Percentiles rank a stretch among this genome's conserved stretches.
These are phyloP conservation scores for Phoma sp. DNA, from an alignment of 2,329 filamentous ascomycete genomes.

Conservation along the genomic window DNA sequence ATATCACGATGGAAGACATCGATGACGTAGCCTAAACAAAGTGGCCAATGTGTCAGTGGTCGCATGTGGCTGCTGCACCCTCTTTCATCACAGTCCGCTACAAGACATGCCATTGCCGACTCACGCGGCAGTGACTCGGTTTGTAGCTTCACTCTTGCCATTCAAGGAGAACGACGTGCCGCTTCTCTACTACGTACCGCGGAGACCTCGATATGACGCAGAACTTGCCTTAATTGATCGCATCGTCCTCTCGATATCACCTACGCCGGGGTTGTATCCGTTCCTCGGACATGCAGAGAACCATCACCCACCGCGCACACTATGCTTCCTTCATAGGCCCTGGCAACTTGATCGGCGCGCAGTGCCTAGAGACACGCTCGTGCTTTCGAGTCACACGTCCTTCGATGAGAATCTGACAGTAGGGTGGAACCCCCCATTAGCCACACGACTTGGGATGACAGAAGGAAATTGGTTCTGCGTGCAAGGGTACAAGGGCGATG, in stretches of 20 bases:
- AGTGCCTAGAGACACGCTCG: constrained; percentile 36
- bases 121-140: constrained; percentile 36
- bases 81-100: not conserved
- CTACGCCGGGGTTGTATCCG: constrained; percentile 41
- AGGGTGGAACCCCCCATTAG: constrained; percentile 48
- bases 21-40: constrained; percentile 33
- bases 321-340: constrained; percentile 46
- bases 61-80: constrained; percentile 10
- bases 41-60: constrained; percentile 2
- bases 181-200: constrained; percentile 45
- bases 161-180: constrained; percentile 43
- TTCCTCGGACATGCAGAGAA: constrained; percentile 31
- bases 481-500: constrained; percentile 51
- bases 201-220: constrained; percentile 36
- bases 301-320: constrained; percentile 28
- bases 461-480: constrained; percentile 39
- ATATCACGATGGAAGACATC: not conserved
- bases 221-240: constrained; percentile 38
- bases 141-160: constrained; percentile 41
- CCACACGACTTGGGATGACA: constrained; percentile 41
- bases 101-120: constrained; percentile 35
- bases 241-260: constrained; percentile 42
- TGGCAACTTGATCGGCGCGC: constrained; percentile 40
- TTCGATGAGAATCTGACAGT: constrained; percentile 52
- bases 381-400: constrained; percentile 46